phyloP scores from a whole-genome alignment of 1,284 basidiomycete species.

The Trametes pubescens region DNA sequence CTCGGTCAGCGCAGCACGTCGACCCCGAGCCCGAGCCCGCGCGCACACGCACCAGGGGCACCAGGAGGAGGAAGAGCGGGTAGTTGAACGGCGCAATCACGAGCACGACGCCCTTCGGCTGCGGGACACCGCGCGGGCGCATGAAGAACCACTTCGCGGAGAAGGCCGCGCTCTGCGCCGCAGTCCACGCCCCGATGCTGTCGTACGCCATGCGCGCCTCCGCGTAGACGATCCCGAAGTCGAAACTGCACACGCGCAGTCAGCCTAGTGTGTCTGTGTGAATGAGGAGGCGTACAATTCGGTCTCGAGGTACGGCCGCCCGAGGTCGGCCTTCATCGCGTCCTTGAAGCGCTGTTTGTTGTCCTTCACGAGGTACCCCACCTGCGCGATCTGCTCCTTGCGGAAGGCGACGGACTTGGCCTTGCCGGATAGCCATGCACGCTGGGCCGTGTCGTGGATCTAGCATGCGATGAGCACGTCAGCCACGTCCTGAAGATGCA shows the following conservation, averaged over 20 bases:
- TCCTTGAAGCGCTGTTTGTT: slow-evolving; percentile 65
- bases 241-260: slow-evolving; percentile 52
- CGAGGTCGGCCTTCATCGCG: slow-evolving; percentile 63
- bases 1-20: not conserved
- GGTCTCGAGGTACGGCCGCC: slow-evolving; percentile 60
- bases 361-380: slow-evolving; percentile 73
- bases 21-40: not conserved
- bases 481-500: not conserved
- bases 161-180: slow-evolving; percentile 68
- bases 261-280: not conserved
- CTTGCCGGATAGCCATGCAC: slow-evolving; percentile 65
- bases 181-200: slow-evolving; percentile 80
- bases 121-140: slow-evolving; percentile 74
- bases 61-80: slow-evolving; percentile 59
- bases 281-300: slow-evolving; percentile 54
- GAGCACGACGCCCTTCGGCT: slow-evolving; percentile 80
- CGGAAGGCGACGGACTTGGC: slow-evolving; percentile 65
- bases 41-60: slow-evolving; percentile 56
- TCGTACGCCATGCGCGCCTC: slow-evolving; percentile 74
- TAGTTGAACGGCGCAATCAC: slow-evolving; percentile 74
- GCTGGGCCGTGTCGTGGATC: slow-evolving; percentile 61
- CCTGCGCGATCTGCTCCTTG: slow-evolving; percentile 71
- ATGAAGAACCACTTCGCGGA: slow-evolving; percentile 52
- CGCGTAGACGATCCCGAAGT: slow-evolving; percentile 58
- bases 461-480: slow-evolving; percentile 35